Conservation (phyloP, 73 alveolate genomes). For the Stentor roeselii region DNA sequence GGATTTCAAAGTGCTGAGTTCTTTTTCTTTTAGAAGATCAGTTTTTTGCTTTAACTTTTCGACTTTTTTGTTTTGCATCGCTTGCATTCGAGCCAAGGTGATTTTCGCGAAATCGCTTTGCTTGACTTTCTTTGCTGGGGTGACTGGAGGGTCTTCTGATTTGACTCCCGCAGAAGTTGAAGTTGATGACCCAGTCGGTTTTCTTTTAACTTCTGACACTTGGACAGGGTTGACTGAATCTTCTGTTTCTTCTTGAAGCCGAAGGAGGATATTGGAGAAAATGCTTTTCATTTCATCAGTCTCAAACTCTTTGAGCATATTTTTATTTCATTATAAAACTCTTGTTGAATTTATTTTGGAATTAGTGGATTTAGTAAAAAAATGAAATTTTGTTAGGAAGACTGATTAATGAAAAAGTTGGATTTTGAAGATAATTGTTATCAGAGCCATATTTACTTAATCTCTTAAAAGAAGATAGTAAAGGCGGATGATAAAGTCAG, state of each 20-base stretch:
- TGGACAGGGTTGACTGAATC: neutral
- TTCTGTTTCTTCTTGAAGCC: slow-evolving; percentile 7
- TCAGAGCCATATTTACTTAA: too few relatives aligned
- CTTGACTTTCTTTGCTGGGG: neutral
- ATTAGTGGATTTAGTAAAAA: too few relatives aligned
- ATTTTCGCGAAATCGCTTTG: neutral
- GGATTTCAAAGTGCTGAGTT: neutral
- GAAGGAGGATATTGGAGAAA: neutral
- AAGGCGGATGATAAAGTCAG: too few relatives aligned
- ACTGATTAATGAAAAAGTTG: too few relatives aligned
- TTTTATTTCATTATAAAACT: too few relatives aligned
- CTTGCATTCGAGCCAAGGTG: neutral
- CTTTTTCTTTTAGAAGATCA: neutral
- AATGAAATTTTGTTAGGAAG: too few relatives aligned
- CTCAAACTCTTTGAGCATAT: neutral
- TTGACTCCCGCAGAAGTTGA: neutral
- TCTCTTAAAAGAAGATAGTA: too few relatives aligned
- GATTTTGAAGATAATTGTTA: too few relatives aligned
- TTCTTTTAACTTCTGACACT: neutral
- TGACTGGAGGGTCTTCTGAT: neutral
- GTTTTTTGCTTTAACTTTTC: neutral
- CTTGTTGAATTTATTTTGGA: too few relatives aligned
- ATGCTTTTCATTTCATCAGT: slow-evolving; percentile 5
- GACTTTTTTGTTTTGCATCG: neutral
- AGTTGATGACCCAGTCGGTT: neutral